A percentile compares a stretch with the other conserved stretches of the same genome.
Conservation (phyloP, 495 filamentous ascomycete genomes). For the Achaetomiella virescens region DNA sequence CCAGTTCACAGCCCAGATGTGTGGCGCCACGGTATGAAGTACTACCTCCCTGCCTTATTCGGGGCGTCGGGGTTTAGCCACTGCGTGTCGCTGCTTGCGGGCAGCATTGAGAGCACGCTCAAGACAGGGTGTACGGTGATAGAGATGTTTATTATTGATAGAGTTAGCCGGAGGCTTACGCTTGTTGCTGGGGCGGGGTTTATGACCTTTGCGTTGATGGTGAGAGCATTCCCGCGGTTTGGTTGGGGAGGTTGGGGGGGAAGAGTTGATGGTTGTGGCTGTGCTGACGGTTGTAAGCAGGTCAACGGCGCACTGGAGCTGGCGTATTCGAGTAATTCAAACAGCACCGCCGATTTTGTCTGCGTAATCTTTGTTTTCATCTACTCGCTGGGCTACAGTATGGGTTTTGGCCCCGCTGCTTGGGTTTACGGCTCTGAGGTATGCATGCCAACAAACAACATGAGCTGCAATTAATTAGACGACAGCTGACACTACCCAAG, state of each 20-base stretch:
- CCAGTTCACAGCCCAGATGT: conserved; percentile 51
- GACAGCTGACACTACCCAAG: no score
- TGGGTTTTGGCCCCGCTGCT: conserved; percentile 50
- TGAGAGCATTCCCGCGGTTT: conserved; percentile 25
- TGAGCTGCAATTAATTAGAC: background rate
- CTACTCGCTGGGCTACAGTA: conserved; percentile 50
- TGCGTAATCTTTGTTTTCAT: conserved; percentile 54
- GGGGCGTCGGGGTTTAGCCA: conserved; percentile 39
- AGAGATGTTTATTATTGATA: conserved; percentile 47
- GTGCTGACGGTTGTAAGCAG: no score
- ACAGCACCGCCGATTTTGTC: conserved; percentile 41
- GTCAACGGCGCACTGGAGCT: conserved; percentile 49
- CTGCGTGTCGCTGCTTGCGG: conserved; percentile 40
- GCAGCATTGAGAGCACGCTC: conserved; percentile 46
- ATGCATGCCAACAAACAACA: conserved; percentile 1
- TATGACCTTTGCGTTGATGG: conserved; percentile 45
- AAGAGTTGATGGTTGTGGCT: no score
- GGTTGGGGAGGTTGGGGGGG: no score
- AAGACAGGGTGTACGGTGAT: conserved; percentile 47
- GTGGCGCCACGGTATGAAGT: conserved; percentile 51
- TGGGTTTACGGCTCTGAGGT: conserved; percentile 57
- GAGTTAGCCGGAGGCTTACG: conserved; percentile 38
- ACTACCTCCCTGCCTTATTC: conserved; percentile 47
- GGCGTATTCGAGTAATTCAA: conserved; percentile 46
- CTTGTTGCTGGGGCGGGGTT: conserved; percentile 37